Conservation (phyloP, 805 yeast species). For the Metschnikowia gelsemii region DNA sequence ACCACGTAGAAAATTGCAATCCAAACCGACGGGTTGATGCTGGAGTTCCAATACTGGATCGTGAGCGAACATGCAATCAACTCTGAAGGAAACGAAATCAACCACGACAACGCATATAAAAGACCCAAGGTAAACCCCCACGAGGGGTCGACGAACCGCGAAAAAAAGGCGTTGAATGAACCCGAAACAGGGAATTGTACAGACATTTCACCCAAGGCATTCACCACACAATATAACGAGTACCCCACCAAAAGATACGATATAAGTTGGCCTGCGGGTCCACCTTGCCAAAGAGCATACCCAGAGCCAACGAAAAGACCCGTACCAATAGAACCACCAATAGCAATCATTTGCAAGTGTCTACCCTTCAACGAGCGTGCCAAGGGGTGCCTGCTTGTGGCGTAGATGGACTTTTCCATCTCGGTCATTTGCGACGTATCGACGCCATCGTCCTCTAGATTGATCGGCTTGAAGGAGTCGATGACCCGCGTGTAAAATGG, state of each 20-base stretch:
- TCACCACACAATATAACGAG: slow-evolving; percentile 22
- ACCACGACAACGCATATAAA: slow-evolving; percentile 31
- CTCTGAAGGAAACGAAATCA: slow-evolving; percentile 34
- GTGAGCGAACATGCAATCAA: slow-evolving; percentile 37
- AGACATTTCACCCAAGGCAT: slow-evolving; percentile 25
- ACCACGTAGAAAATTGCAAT: slow-evolving; percentile 35
- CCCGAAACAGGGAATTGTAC: slow-evolving; percentile 25
- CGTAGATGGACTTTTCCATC: slow-evolving; percentile 39
- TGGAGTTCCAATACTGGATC: slow-evolving; percentile 34
- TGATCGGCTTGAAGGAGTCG: slow-evolving; percentile 40
- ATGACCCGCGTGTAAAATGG: slow-evolving; percentile 24
- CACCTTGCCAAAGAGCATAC: slow-evolving; percentile 21
- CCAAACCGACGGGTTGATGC: slow-evolving; percentile 38
- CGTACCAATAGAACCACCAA: slow-evolving; percentile 85
- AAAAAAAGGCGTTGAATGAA: slow-evolving; percentile 23
- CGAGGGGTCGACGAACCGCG: slow-evolving; percentile 24
- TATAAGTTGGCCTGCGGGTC: slow-evolving; percentile 24
- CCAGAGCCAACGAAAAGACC: slow-evolving; percentile 43
- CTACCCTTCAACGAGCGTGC: slow-evolving; percentile 45
- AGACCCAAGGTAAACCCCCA: slow-evolving; percentile 27
- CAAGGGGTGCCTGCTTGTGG: slow-evolving; percentile 45
- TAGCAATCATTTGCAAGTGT: slow-evolving; percentile 74
- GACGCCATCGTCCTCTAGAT: slow-evolving; percentile 40
- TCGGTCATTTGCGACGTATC: slow-evolving; percentile 40
- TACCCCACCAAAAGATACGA: slow-evolving; percentile 23